phyloP scores from a whole-genome alignment of 1,139 yeast species.

The Debaryomyces sp. region DNA sequence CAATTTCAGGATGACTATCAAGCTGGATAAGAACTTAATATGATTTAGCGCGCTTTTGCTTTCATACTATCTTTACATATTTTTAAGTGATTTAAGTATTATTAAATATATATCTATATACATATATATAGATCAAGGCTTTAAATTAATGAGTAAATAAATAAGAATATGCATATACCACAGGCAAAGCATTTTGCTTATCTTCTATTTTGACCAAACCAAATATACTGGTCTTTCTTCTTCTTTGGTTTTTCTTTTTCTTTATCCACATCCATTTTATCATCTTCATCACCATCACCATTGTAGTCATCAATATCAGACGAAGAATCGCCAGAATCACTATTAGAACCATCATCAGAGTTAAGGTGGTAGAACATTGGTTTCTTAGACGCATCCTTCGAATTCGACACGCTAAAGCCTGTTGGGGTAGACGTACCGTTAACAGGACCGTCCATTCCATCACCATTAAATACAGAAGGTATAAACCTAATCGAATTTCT shows the following conservation, averaged over 20 bases:
- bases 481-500: slow-evolving; percentile 35
- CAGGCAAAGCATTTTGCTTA: background rate
- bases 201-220: slow-evolving; percentile 41
- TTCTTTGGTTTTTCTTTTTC: slow-evolving; percentile 5
- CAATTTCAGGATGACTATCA: background rate
- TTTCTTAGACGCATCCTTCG: slow-evolving; percentile 10
- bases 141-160: background rate
- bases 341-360: slow-evolving; percentile 14
- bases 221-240: slow-evolving; percentile 26
- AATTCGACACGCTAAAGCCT: slow-evolving; percentile 2
- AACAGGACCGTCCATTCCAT: slow-evolving; percentile 13
- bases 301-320: slow-evolving; percentile 7
- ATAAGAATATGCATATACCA: slow-evolving; percentile 2
- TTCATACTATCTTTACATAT: too few species aligned
- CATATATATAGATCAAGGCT: background rate
- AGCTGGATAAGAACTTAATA: background rate
- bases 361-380: slow-evolving; percentile 41
- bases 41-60: background rate
- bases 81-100: background rate
- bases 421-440: slow-evolving; percentile 15
- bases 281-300: slow-evolving; percentile 9
- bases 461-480: slow-evolving; percentile 25
- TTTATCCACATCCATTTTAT: slow-evolving; percentile 14
- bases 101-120: background rate
- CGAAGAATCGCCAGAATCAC: slow-evolving; percentile 14